Base-by-base conservation (phyloP, 495 filamentous ascomycete species). In the Xylona heveae region DNA sequence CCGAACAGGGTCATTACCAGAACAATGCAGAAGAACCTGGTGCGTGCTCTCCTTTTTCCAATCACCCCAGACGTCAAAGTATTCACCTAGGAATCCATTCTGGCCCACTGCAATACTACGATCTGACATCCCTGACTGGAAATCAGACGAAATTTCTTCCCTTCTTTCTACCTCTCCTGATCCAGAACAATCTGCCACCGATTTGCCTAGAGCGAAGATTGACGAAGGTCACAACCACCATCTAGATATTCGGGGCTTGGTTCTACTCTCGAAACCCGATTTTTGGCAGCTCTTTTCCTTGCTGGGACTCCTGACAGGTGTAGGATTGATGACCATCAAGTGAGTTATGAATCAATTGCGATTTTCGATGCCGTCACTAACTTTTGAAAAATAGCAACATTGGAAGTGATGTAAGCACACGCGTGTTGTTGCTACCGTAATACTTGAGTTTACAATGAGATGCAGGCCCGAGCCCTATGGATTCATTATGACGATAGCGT, bases 251-350 rank as follows among this genome's bases (percentile, higher is more conserved):
- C 75, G 83, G 47, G 88, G 88, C 33, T 52, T 78, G 50, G 66
- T 66, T 23, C 62, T 97, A 53, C 59, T 93, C n/a, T 57, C 55
- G 21, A 65, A 61, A 28, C 39, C 72, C 32, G 79, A 92, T 31
- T 97, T 95, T 52, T 95, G 83, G 80, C 71, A 88, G 42, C 54
- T 90, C 24, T 95, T 82, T 48, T 42, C 65, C 31, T 67, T 90
- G 23, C 75, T 95, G 65, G 85, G 74, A 20, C 62, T 94, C 10
- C 57, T 95, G 38, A 81, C 82, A 13, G 88, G 88, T 25, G 78
- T 93, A 46, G 88, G 88, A 7, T 52, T 95, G 45, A 97, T 97
- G 88, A 95, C 90, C 2, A 97, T 97, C 49, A 97, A 97, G 82
- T 91, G 57, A 53, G 80, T 65, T 28, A 17, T 8, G 28, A n/a